Conservation (phyloP, 1,284 basidiomycete species). For the Vanrija humicola region DNA sequence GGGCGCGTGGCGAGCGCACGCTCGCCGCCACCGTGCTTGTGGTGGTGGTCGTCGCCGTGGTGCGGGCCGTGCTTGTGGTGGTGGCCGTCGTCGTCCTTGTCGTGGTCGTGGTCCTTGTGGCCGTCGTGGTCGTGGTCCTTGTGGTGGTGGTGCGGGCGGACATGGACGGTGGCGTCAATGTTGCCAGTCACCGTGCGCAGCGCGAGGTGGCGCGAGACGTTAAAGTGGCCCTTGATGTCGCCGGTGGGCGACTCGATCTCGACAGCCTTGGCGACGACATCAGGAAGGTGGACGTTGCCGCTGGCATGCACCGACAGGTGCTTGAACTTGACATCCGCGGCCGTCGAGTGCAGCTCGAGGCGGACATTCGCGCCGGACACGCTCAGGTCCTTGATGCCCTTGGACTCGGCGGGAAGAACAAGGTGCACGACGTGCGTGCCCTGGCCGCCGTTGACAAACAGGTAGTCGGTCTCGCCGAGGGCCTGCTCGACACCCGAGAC, state of each 20-base stretch:
- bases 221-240: slow-evolving; percentile 28
- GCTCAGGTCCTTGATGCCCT: slow-evolving; percentile 15
- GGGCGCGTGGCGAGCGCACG: too few relatives aligned
- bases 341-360: slow-evolving; percentile 19
- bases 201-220: slow-evolving; percentile 23
- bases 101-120: slow-evolving; percentile 6
- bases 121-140: slow-evolving; percentile 8
- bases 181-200: slow-evolving; percentile 29
- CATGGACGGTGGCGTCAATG: slow-evolving; percentile 29
- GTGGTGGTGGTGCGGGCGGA: slow-evolving; percentile 9
- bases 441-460: slow-evolving; percentile 10
- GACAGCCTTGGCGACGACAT: slow-evolving; percentile 5
- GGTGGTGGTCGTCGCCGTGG: slow-evolving; percentile 13
- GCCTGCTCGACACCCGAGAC: slow-evolving; percentile 9
- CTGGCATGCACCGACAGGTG: slow-evolving; percentile 15
- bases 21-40: slow-evolving; percentile 9
- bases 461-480: slow-evolving; percentile 4
- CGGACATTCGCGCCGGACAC: slow-evolving; percentile 10
- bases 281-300: slow-evolving; percentile 14
- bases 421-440: slow-evolving; percentile 20
- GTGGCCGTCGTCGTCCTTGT: slow-evolving; percentile 7
- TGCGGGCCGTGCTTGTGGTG: slow-evolving; percentile 5
- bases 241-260: slow-evolving; percentile 18
- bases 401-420: slow-evolving; percentile 14
- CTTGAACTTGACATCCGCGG: slow-evolving; percentile 15